Percentiles rank a stretch among this genome's conserved stretches.
Evolutionary conservation across 768 basidiomycete genomes (phyloP).

Genomic region (Kwoniella pini): DNA sequence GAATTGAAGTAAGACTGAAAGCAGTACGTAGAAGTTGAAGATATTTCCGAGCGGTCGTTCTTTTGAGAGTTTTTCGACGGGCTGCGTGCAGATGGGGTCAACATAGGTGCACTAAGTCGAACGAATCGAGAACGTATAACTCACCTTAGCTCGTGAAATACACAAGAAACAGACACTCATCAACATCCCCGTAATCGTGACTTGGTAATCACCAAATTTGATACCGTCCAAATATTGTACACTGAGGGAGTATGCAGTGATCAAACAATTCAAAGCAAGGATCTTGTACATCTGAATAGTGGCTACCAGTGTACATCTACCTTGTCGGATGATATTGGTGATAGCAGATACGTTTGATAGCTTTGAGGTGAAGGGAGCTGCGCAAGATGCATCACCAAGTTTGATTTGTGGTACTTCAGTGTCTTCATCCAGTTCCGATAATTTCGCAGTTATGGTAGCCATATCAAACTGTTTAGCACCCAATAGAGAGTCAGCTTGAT

Average conservation of each 20-base stretch:
- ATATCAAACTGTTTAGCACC: conserved; percentile 68
- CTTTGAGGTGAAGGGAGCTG: conserved; percentile 98
- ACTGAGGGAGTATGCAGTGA: conserved; percentile 96
- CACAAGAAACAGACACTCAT: conserved; percentile 99
- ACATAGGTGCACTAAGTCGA: too few species aligned
- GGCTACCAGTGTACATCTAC: conserved; percentile 96
- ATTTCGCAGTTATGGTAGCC: conserved; percentile 72
- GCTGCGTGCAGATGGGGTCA: too few species aligned
- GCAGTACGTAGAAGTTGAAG: conserved; percentile 91
- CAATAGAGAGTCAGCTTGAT: conserved; percentile 21
- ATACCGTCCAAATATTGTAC: conserved; percentile 98
- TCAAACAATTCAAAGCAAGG: conserved; percentile 92
- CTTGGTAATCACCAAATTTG: conserved; percentile 98
- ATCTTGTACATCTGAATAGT: conserved; percentile 99
- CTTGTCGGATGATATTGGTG: conserved; percentile 95
- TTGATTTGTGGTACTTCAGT: conserved; percentile 95
- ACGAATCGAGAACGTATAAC: conserved; percentile 31
- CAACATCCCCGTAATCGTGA: conserved; percentile 91
- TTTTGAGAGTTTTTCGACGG: conserved; percentile 91
- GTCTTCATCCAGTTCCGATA: conserved; percentile 92
- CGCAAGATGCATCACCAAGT: conserved; percentile 97
- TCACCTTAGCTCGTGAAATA: conserved; percentile 92
- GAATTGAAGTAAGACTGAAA: conserved; percentile 90
- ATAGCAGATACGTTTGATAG: conserved; percentile 96
- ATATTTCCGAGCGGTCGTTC: conserved; percentile 94